Evolutionary conservation across 805 yeast genomes (phyloP).

Genomic region (Saccharomycopsis malanga): DNA sequence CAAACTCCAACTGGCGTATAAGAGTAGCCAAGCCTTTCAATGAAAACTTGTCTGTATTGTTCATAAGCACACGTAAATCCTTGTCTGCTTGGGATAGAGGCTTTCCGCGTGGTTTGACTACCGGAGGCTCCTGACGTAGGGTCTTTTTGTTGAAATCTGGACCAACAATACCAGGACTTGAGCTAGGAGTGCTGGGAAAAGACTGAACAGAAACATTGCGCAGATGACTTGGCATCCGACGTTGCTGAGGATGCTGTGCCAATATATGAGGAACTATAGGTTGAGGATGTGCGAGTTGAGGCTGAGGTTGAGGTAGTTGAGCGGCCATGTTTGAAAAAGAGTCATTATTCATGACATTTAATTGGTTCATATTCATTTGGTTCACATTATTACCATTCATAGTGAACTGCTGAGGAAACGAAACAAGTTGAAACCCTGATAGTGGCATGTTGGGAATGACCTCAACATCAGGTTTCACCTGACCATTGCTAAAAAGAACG

Average conservation of each 20-base stretch:
- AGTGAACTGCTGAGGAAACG: too few relatives aligned
- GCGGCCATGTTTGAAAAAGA: not conserved
- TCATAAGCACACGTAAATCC: slow-evolving; percentile 6
- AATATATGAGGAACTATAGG: not conserved
- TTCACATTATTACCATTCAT: too few relatives aligned
- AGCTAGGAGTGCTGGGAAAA: not conserved
- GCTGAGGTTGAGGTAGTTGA: slow-evolving; percentile 3
- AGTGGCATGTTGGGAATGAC: too few relatives aligned
- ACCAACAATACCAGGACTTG: not conserved
- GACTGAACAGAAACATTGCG: not conserved
- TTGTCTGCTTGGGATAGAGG: slow-evolving; percentile 21
- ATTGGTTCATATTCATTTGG: too few relatives aligned
- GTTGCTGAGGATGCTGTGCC: not conserved
- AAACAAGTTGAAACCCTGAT: too few relatives aligned
- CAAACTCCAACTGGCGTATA: slow-evolving; percentile 4
- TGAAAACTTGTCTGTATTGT: slow-evolving; percentile 19
- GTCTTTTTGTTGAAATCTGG: not conserved
- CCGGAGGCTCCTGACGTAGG: not conserved
- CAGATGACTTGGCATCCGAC: not conserved
- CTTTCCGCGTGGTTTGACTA: not conserved
- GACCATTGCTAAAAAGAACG: too few relatives aligned
- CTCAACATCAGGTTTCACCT: too few relatives aligned
- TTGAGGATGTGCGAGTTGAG: not conserved
- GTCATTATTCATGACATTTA: too few relatives aligned
- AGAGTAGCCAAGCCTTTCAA: slow-evolving; percentile 6